Evolutionary conservation across 768 basidiomycete species (phyloP).

Genomic region (Lactarius quietus): DNA sequence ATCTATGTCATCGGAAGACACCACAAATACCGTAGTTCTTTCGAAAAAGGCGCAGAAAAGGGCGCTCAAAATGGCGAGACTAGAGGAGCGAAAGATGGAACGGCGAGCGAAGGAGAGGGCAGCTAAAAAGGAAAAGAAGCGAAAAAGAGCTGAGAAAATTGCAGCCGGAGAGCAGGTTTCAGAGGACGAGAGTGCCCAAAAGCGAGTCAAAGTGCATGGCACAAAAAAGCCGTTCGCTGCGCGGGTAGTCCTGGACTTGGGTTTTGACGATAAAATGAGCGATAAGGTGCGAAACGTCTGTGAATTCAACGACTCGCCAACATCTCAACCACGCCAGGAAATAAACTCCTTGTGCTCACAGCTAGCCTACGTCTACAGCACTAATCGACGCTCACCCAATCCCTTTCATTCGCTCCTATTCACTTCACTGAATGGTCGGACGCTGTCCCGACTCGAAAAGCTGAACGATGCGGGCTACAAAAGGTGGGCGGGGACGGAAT

Average conservation of each 20-base stretch:
- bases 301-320: background rate
- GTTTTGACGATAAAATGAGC: conserved; percentile 90
- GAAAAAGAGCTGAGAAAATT: conserved; percentile 52
- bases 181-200: conserved; percentile 39
- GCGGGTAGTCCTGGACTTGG: conserved; percentile 78
- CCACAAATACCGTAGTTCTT: conserved; percentile 33
- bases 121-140: conserved; percentile 70
- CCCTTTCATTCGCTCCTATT: conserved; percentile 74
- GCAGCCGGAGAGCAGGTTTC: conserved; percentile 59
- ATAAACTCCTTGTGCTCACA: conserved; percentile 86
- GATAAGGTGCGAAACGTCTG: conserved; percentile 67
- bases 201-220: conserved; percentile 29
- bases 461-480: conserved; percentile 64
- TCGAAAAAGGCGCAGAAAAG: conserved; percentile 82
- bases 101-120: conserved; percentile 76
- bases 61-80: conserved; percentile 64
- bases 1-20: background rate
- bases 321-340: conserved; percentile 54
- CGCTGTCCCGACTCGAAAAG: conserved; percentile 58
- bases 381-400: conserved; percentile 66
- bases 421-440: conserved; percentile 75
- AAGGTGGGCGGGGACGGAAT: conserved; percentile 79
- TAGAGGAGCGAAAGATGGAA: conserved; percentile 63
- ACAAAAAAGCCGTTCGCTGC: conserved; percentile 42
- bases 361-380: conserved; percentile 86